A percentile compares a stretch with the other conserved stretches of the same genome.
Evolutionary conservation across 1,139 yeast species (phyloP).

Genomic region (Candida smagusa): DNA sequence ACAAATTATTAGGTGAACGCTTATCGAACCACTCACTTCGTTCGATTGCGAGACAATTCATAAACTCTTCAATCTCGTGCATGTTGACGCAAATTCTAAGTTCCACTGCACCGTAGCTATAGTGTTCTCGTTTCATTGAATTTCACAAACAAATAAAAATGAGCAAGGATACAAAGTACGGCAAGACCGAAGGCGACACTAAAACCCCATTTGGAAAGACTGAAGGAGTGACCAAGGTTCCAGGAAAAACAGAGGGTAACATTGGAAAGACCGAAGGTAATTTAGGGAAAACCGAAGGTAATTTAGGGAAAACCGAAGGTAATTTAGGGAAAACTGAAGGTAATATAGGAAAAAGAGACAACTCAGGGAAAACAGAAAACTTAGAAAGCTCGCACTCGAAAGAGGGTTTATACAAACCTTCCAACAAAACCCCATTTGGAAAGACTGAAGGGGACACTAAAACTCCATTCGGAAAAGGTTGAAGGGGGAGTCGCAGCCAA

Average conservation of each 20-base stretch:
- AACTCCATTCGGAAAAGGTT: not conserved
- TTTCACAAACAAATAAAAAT: constrained; percentile 1
- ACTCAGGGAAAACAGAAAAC: no score
- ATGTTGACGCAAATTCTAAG: no score
- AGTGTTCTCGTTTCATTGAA: no score
- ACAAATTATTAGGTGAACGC: no score
- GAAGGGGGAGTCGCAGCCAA: no score
- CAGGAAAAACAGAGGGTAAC: constrained; percentile 2
- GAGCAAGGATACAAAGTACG: not conserved
- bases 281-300: constrained; percentile 2
- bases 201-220: constrained; percentile 2
- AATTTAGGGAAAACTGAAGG: constrained; percentile 2
- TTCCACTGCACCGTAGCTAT: no score
- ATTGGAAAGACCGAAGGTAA: constrained; percentile 3
- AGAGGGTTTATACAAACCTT: no score
- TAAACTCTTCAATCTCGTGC: no score
- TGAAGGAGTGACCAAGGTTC: constrained; percentile 1
- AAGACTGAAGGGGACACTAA: constrained; percentile 1
- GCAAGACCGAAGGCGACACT: constrained; percentile 1
- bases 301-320: constrained; percentile 3
- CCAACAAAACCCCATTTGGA: not conserved
- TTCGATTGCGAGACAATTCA: no score
- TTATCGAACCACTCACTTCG: no score
- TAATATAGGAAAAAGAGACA: no score
- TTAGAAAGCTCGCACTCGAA: no score